These are phyloP conservation scores for Xanthoceras sorbifolium DNA, from an alignment of 345 rosid genomes.

Conservation along the genomic window DNA sequence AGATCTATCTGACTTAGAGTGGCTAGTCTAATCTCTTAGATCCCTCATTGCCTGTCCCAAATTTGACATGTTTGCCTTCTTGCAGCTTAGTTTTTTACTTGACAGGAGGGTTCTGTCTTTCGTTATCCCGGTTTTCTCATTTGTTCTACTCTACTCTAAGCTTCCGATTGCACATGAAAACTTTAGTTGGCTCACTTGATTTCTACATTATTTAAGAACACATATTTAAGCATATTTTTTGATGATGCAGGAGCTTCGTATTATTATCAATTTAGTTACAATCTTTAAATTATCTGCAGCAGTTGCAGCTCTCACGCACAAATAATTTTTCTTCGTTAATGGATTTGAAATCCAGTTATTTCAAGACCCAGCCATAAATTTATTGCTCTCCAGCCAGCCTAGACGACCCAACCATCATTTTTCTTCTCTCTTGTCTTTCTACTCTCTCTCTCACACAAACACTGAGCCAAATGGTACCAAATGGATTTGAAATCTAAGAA, in stretches of 20 bases:
- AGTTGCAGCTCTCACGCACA: slow-evolving; percentile 82
- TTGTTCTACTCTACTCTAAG: slow-evolving; percentile 85
- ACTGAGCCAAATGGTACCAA: background rate
- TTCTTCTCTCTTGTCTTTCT: background rate
- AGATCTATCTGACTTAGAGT: background rate
- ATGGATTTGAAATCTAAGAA: slow-evolving; percentile 45
- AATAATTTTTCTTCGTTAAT: too few species aligned
- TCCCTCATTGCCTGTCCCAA: background rate
- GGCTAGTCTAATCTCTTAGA: background rate
- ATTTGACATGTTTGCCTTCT: slow-evolving; percentile 8
- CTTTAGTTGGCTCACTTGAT: slow-evolving; percentile 25
- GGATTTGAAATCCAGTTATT: background rate
- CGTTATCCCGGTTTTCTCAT: slow-evolving; percentile 68
- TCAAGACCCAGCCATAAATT: background rate
- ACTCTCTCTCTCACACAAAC: background rate
- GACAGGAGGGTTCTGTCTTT: slow-evolving; percentile 71
- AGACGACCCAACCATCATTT: background rate
- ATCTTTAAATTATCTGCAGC: slow-evolving; percentile 93
- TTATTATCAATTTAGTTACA: slow-evolving; percentile 89
- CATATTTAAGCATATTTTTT: slow-evolving; percentile 5
- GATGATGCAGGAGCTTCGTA: slow-evolving; percentile 86
- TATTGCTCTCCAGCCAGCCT: background rate
- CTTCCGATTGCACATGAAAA: slow-evolving; percentile 49
- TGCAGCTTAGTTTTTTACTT: slow-evolving; percentile 79
- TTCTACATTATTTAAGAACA: slow-evolving; percentile 1